Evolutionary conservation across 805 yeast genomes (phyloP).

Genomic region (Myxozyma geophila): DNA sequence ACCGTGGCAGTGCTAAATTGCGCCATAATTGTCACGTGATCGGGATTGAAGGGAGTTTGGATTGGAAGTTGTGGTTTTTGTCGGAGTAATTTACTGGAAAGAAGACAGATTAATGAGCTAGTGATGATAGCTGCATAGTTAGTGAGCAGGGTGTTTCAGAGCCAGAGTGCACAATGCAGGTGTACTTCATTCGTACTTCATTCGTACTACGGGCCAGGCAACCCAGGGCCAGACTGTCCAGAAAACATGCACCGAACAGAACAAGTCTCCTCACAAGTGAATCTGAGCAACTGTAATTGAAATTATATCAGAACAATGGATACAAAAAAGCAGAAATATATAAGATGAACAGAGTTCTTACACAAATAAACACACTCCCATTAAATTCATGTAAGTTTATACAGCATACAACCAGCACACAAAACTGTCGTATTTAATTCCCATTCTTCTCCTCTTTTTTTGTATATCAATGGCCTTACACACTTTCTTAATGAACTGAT

Average conservation of each 20-base stretch:
- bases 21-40: neutral
- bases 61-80: neutral
- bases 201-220: no score
- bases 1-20: neutral
- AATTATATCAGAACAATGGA: neutral
- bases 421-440: neutral
- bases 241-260: no score
- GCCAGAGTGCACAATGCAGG: no score
- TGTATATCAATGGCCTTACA: neutral
- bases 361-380: constrained; percentile 2
- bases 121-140: no score
- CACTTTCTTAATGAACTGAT: neutral
- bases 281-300: neutral
- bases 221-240: no score
- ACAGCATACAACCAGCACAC: constrained; percentile 3
- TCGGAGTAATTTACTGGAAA: neutral
- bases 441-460: neutral
- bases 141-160: no score
- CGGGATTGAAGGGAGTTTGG: neutral
- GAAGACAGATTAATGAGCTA: neutral
- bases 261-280: no score
- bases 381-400: constrained; percentile 7
- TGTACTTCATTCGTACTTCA: no score
- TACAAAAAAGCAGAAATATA: neutral
- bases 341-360: neutral